Base-by-base conservation (phyloP, 345 rosid genomes). In the Triadica sebifera region DNA sequence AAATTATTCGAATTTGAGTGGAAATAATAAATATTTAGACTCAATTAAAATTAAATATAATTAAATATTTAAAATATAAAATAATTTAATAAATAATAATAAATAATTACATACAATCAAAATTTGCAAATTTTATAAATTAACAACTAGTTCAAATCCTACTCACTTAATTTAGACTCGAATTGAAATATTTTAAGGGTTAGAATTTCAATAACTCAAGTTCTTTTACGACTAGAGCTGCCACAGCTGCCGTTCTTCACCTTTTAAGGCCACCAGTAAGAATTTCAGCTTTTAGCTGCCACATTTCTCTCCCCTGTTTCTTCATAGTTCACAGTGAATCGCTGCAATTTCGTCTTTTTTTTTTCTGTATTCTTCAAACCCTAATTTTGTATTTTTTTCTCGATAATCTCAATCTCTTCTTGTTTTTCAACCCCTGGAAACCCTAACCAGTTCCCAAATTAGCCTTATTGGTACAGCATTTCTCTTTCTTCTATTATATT, bases 271-370 rank as follows among this genome's bases (percentile, higher is more conserved):
- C 58, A 66, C 81, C 72, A 71, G 52, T 63, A n/a, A 70, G n/a
- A 49, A 8, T 39, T 58, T 24, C 71, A 3, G 68, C 65, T n/a
- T 67, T 80, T 39, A 16, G 20, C 39, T 29, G 8, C 82, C 4
- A 45, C 39, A 73, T 70, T 84, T 52, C 81, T 69, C 59, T 69
- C 55, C 3, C 16, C 62, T 53, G 60, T 66, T 55, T 38, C 62
- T 58, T 46, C 45, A 16, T 39, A 73, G 73, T 71, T 78, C 77
- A 49, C 69, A 50, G 53, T 77, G 60, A 34, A 62, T 59, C 25
- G 41, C 64, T 74, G 17, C 46, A 74, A 59, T 67, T n/a, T 45
- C 62, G 58, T 73, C 4, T 65, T 49, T 43, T 5, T 65, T 45
- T 43, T 5, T 65, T 45, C 37, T 66, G 12, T 24, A 24, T 7